phyloP scores from a whole-genome alignment of 768 basidiomycete species.

The Podaxis carcinomalis region DNA sequence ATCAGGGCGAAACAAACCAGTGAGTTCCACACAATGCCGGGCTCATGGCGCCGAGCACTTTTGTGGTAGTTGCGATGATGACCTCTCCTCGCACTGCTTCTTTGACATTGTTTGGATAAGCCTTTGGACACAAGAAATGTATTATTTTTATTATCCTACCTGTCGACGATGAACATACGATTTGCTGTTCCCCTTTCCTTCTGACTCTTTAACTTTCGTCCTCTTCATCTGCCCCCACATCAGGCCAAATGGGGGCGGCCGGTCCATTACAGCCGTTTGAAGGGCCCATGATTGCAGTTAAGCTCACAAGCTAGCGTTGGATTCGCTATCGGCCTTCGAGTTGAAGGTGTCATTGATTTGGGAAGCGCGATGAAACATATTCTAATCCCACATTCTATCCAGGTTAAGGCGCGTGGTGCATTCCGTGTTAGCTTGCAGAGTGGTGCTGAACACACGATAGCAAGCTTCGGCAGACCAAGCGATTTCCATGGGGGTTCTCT shows the following conservation, averaged over 20 bases:
- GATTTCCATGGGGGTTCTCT: not conserved
- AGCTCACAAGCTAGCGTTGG: slow-evolving; percentile 1
- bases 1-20: too few species aligned
- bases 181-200: too few species aligned
- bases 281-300: not conserved
- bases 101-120: not conserved
- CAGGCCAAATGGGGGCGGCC: not conserved
- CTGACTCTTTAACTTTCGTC: not conserved
- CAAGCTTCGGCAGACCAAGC: not conserved
- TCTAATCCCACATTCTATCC: not conserved
- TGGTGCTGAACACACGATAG: not conserved
- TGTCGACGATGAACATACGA: not conserved
- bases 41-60: too few species aligned
- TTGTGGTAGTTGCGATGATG: not conserved
- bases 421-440: not conserved
- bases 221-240: not conserved
- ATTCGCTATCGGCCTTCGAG: slow-evolving; percentile 21
- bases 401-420: not conserved
- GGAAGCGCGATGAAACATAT: slow-evolving; percentile 1
- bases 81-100: not conserved
- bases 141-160: not conserved
- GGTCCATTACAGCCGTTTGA: slow-evolving; percentile 3
- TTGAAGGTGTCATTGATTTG: slow-evolving; percentile 14
- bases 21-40: too few species aligned
- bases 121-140: not conserved